These are phyloP conservation scores for Choanephora cucurbitarum DNA, from an alignment of 371 early-diverging fungal genomes.

Conservation along the genomic window DNA sequence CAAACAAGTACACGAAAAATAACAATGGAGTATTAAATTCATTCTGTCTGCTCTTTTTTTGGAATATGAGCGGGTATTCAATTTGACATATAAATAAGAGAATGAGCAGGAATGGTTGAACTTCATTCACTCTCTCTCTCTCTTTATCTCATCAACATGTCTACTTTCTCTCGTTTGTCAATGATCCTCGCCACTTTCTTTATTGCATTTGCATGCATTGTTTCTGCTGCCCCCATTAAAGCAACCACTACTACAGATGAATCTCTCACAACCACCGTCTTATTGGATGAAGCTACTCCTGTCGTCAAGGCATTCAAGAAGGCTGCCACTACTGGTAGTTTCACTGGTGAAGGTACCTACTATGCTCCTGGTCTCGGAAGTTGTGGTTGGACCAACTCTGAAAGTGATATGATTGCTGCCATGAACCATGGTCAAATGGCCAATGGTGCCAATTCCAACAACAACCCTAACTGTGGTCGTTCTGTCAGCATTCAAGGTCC, in stretches of 20 bases:
- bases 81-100: neutral
- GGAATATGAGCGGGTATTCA: neutral
- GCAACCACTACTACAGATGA: neutral
- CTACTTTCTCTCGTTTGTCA: slow-evolving; percentile 9
- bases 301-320: neutral
- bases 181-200: slow-evolving; percentile 13
- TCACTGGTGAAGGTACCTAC: slow-evolving; percentile 46
- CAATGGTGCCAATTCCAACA: slow-evolving; percentile 28
- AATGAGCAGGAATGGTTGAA: neutral
- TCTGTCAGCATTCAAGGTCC: slow-evolving; percentile 47
- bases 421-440: slow-evolving; percentile 28
- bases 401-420: slow-evolving; percentile 29
- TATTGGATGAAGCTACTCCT: slow-evolving; percentile 5
- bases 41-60: neutral
- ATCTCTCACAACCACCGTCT: slow-evolving; percentile 7
- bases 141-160: neutral
- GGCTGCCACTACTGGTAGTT: slow-evolving; percentile 11
- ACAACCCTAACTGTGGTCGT: slow-evolving; percentile 58
- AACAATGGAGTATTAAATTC: neutral
- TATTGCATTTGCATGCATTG: slow-evolving; percentile 12
- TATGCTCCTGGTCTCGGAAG: slow-evolving; percentile 37
- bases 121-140: neutral
- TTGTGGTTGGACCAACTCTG: slow-evolving; percentile 26
- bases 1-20: too few species aligned
- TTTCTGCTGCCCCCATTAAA: slow-evolving; percentile 21